phyloP scores from a whole-genome alignment of 371 early-diverging fungal species.

The Mycotypha africana region DNA sequence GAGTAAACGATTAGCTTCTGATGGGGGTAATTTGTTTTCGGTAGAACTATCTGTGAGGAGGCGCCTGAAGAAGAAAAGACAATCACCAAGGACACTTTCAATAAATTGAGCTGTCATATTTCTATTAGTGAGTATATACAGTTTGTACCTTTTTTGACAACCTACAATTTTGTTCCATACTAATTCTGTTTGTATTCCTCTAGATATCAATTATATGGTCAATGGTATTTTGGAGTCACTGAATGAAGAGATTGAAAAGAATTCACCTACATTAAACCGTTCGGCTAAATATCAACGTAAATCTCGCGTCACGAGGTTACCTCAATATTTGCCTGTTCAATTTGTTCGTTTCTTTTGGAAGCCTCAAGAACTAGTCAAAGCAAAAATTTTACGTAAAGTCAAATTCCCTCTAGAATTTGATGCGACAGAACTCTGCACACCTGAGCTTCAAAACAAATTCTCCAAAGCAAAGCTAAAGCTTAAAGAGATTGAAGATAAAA shows the following conservation, averaged over 20 bases:
- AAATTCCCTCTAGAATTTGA: conserved; percentile 93
- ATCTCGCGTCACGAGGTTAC: conserved; percentile 77
- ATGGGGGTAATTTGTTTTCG: too few relatives aligned
- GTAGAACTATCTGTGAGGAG: conserved; percentile 70
- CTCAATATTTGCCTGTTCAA: conserved; percentile 84
- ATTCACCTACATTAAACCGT: conserved; percentile 74
- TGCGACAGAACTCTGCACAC: conserved; percentile 77
- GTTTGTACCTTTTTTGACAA: too few relatives aligned
- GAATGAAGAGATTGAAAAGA: conserved; percentile 85
- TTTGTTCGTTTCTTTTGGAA: conserved; percentile 98
- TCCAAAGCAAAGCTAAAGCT: conserved; percentile 67
- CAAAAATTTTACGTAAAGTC: conserved; percentile 89
- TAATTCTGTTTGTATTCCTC: background rate
- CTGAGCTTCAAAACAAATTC: conserved; percentile 78
- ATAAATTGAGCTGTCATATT: conserved; percentile 85
- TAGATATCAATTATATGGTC: conserved; percentile 65
- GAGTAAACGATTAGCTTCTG: too few relatives aligned
- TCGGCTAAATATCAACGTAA: conserved; percentile 77
- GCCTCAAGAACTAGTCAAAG: conserved; percentile 72
- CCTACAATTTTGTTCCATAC: too few relatives aligned
- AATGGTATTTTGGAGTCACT: conserved; percentile 61
- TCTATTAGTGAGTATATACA: conserved; percentile 56
- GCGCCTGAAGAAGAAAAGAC: conserved; percentile 71
- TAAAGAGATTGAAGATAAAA: conserved; percentile 68
- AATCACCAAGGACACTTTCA: conserved; percentile 61